These are phyloP conservation scores for Pythium chondricola DNA, from an alignment of 352 stramenopile species.

Conservation along the genomic window DNA sequence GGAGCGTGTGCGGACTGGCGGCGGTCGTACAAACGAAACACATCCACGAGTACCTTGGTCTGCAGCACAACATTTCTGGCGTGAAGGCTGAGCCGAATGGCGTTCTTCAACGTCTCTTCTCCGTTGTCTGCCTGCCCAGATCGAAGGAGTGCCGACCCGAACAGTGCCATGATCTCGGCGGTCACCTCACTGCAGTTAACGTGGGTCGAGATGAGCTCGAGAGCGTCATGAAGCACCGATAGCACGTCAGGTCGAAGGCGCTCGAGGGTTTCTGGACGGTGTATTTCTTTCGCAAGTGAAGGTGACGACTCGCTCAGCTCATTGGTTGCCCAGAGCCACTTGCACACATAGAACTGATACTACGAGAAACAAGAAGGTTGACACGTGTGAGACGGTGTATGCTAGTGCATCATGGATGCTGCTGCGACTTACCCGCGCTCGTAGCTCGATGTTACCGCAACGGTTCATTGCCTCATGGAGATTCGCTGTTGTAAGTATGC, in stretches of 20 bases:
- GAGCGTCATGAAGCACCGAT: conserved; percentile 35
- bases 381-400: too few relatives aligned
- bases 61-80: conserved; percentile 75
- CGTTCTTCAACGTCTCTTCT: conserved; percentile 57
- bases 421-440: conserved; percentile 34
- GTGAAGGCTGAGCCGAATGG: conserved; percentile 40
- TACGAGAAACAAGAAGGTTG: conserved; percentile 7
- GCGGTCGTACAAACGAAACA: conserved; percentile 44
- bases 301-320: conserved; percentile 12
- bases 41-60: conserved; percentile 41
- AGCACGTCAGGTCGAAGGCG: conserved; percentile 34
- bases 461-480: conserved; percentile 38
- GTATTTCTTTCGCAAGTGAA: not conserved
- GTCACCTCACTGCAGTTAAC: conserved; percentile 52
- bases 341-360: conserved; percentile 64
- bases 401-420: too few relatives aligned
- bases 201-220: conserved; percentile 34
- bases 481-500: conserved; percentile 35
- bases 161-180: conserved; percentile 64
- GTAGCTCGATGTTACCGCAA: conserved; percentile 44
- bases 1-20: conserved; percentile 34
- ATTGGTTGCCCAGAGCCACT: conserved; percentile 72
- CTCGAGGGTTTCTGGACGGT: conserved; percentile 28
- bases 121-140: conserved; percentile 32
- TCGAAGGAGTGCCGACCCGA: conserved; percentile 46